phyloP scores from a whole-genome alignment of 345 rosid genomes.

The Lagerstroemia speciosa region DNA sequence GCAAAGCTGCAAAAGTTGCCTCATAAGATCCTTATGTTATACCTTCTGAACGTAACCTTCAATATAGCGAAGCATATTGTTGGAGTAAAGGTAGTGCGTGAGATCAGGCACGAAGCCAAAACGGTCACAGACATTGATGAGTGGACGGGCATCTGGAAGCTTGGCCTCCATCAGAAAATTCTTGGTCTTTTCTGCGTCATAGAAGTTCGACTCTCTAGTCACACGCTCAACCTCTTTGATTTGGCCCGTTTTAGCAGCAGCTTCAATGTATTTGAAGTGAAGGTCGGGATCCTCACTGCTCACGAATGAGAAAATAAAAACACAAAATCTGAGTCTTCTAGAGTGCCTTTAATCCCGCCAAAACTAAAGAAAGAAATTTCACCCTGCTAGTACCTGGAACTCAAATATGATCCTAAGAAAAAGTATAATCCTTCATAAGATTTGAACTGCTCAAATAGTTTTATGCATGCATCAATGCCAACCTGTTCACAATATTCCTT shows the following conservation, averaged over 20 bases:
- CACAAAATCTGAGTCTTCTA: constrained; percentile 10
- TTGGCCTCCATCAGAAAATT: constrained; percentile 98
- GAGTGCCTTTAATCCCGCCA: constrained; percentile 2
- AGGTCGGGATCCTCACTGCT: constrained; percentile 97
- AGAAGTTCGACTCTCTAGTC: constrained; percentile 91
- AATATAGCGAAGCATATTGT: constrained; percentile 88
- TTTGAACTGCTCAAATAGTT: constrained; percentile 93
- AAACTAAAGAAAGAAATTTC: constrained; percentile 12
- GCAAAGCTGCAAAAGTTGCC: neutral
- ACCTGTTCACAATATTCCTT: constrained; percentile 97
- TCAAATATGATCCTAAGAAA: constrained; percentile 91
- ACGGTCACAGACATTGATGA: constrained; percentile 88
- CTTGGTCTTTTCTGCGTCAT: constrained; percentile 93
- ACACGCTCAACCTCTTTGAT: constrained; percentile 99
- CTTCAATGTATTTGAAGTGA: constrained; percentile 97
- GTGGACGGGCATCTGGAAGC: constrained; percentile 78
- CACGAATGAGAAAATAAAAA: constrained; percentile 6
- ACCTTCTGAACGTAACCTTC: constrained; percentile 99
- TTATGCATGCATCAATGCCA: constrained; percentile 91
- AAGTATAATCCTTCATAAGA: constrained; percentile 98
- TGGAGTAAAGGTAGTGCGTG: constrained; percentile 90
- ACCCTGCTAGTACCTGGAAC: constrained; percentile 58
- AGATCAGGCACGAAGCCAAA: constrained; percentile 96
- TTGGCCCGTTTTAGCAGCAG: constrained; percentile 97
- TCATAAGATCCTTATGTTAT: constrained; percentile 6